Evolutionary conservation across 1,284 basidiomycete species (phyloP).

Genomic region (Taiwanofungus camphoratus): DNA sequence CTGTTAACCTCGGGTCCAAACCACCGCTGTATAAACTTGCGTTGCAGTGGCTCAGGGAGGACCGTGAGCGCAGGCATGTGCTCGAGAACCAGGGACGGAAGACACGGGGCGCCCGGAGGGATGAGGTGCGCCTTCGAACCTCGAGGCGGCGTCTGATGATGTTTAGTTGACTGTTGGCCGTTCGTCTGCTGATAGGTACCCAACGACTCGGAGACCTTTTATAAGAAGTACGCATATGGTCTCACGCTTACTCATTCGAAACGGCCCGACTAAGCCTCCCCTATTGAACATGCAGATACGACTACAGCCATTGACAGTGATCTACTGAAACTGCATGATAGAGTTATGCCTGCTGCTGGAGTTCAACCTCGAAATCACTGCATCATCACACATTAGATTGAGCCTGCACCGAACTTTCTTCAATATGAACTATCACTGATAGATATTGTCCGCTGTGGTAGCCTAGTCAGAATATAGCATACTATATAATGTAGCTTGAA

Average conservation of each 20-base stretch:
- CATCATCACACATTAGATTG: slow-evolving; percentile 1
- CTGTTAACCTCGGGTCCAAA: slow-evolving; percentile 22
- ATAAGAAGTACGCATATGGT: slow-evolving; percentile 72
- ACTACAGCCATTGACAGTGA: slow-evolving; percentile 51
- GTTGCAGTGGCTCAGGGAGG: slow-evolving; percentile 81
- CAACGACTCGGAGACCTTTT: slow-evolving; percentile 83
- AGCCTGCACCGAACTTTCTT: neutral
- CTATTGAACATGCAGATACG: slow-evolving; percentile 46
- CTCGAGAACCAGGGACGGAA: slow-evolving; percentile 59
- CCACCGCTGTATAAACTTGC: slow-evolving; percentile 67
- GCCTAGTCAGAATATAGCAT: too few relatives aligned
- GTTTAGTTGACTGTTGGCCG: slow-evolving; percentile 1
- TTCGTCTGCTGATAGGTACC: slow-evolving; percentile 38
- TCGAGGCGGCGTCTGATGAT: neutral
- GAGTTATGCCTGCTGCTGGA: too few relatives aligned
- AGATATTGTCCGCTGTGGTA: too few relatives aligned
- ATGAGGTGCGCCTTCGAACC: slow-evolving; percentile 41
- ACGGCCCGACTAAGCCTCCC: slow-evolving; percentile 12
- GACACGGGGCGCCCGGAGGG: slow-evolving; percentile 61
- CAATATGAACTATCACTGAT: too few relatives aligned
- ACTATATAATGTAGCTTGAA: too few relatives aligned
- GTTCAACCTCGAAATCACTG: slow-evolving; percentile 11
- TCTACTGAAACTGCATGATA: too few relatives aligned
- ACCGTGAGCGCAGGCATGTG: slow-evolving; percentile 59
- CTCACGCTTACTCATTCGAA: neutral